phyloP scores from a whole-genome alignment of 2,329 filamentous ascomycete genomes.

The Tolypocladium cylindrosporum region DNA sequence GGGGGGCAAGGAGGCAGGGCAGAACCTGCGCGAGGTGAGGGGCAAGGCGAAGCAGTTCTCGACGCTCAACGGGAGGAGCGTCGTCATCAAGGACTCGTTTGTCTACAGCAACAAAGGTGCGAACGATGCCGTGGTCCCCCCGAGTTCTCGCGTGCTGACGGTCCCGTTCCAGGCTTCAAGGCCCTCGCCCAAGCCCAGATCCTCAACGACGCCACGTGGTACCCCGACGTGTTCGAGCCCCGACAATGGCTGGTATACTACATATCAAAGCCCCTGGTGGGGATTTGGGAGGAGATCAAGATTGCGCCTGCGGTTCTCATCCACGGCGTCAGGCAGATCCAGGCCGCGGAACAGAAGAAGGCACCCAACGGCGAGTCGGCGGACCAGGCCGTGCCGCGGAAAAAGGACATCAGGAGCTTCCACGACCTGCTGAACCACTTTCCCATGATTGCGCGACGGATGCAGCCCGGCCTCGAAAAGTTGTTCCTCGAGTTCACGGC shows the following conservation, averaged over 20 bases:
- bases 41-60: slow-evolving; percentile 91
- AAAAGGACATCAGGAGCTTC: slow-evolving; percentile 88
- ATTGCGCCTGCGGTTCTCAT: slow-evolving; percentile 56
- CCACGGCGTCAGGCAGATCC: slow-evolving; percentile 29
- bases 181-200: slow-evolving; percentile 81
- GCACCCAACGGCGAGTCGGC: slow-evolving; percentile 25
- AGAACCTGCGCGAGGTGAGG: slow-evolving; percentile 72
- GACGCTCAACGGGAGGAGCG: slow-evolving; percentile 83
- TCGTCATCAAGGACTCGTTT: slow-evolving; percentile 87
- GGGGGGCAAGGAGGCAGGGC: slow-evolving; percentile 44
- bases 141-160: not conserved
- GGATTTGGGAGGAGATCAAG: slow-evolving; percentile 66
- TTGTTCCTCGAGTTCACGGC: slow-evolving; percentile 82
- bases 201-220: slow-evolving; percentile 75
- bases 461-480: slow-evolving; percentile 84
- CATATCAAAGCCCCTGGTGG: slow-evolving; percentile 81
- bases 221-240: slow-evolving; percentile 78
- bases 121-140: too few relatives aligned
- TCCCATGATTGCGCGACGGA: slow-evolving; percentile 90
- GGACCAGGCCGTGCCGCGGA: slow-evolving; percentile 39
- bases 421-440: slow-evolving; percentile 84
- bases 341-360: slow-evolving; percentile 26
- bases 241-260: slow-evolving; percentile 96
- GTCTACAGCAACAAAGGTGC: slow-evolving; percentile 94
- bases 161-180: slow-evolving; percentile 67